phyloP scores from a whole-genome alignment of 192 early-diverging fungal species.

The Pecoramyces ruminantium region DNA sequence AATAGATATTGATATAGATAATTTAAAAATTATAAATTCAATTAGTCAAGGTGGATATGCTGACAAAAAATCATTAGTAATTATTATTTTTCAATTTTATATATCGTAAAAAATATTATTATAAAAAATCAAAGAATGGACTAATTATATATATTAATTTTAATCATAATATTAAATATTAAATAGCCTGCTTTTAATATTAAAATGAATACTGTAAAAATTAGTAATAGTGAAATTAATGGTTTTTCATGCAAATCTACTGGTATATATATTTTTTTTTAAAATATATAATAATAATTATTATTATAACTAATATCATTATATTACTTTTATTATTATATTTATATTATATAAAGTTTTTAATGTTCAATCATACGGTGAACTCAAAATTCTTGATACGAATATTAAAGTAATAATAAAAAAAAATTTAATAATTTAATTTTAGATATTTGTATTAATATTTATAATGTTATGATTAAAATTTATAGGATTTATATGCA shows the following conservation, averaged over 20 bases:
- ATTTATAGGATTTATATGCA: not conserved
- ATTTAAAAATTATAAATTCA: not conserved
- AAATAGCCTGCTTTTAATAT: not conserved
- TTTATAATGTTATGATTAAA: too few relatives aligned
- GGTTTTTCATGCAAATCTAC: not conserved
- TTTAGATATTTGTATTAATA: too few relatives aligned
- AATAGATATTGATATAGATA: not conserved
- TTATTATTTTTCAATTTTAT: not conserved
- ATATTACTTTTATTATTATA: too few relatives aligned
- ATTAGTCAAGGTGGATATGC: not conserved
- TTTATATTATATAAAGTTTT: not conserved
- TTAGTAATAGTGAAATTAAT: not conserved
- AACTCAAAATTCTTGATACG: not conserved
- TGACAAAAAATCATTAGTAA: not conserved
- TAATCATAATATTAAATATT: too few relatives aligned
- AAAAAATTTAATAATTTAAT: too few relatives aligned
- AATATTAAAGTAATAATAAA: not conserved
- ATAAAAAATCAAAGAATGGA: too few relatives aligned
- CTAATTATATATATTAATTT: too few relatives aligned
- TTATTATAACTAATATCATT: too few relatives aligned
- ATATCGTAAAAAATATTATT: too few relatives aligned
- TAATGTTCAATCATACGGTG: not conserved
- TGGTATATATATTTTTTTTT: not conserved
- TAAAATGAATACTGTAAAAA: not conserved
- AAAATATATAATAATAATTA: not conserved